Percentiles rank a stretch among this genome's conserved stretches.
These are phyloP conservation scores for Geotrichum phurueaensis DNA, from an alignment of 1,139 yeast genomes.

Conservation along the genomic window DNA sequence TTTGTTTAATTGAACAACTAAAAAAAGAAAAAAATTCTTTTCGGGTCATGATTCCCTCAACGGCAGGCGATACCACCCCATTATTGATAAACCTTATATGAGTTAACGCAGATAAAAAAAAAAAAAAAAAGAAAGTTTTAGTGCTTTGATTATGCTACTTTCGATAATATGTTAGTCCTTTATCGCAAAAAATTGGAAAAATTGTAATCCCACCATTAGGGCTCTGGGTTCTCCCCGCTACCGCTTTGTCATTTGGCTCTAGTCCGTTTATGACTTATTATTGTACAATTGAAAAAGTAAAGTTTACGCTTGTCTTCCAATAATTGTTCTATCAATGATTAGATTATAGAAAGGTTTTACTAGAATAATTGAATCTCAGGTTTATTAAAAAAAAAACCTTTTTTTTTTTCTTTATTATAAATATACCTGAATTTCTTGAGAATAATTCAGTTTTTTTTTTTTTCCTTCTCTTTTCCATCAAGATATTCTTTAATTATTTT, in stretches of 20 bases:
- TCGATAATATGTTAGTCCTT: neutral
- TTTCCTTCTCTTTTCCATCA: neutral
- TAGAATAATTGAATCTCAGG: neutral
- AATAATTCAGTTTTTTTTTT: neutral
- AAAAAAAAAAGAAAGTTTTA: too few species aligned
- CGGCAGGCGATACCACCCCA: constrained; percentile 4
- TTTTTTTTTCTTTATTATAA: neutral
- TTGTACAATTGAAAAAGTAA: neutral
- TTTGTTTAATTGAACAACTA: neutral
- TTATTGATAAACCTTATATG: neutral
- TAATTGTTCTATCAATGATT: neutral
- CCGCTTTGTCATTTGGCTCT: neutral
- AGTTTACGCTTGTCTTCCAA: neutral
- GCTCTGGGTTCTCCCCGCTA: constrained; percentile 1
- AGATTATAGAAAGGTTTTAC: neutral
- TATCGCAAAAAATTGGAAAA: neutral
- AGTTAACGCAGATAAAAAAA: neutral
- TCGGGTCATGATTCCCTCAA: neutral
- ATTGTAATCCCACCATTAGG: neutral
- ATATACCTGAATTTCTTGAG: neutral
- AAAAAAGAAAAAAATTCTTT: neutral
- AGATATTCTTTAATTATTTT: neutral
- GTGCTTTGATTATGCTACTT: neutral
- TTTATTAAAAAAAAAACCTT: neutral
- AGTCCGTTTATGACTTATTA: neutral